Base-by-base conservation (phyloP, 805 yeast species). In the Candida incommunis region DNA sequence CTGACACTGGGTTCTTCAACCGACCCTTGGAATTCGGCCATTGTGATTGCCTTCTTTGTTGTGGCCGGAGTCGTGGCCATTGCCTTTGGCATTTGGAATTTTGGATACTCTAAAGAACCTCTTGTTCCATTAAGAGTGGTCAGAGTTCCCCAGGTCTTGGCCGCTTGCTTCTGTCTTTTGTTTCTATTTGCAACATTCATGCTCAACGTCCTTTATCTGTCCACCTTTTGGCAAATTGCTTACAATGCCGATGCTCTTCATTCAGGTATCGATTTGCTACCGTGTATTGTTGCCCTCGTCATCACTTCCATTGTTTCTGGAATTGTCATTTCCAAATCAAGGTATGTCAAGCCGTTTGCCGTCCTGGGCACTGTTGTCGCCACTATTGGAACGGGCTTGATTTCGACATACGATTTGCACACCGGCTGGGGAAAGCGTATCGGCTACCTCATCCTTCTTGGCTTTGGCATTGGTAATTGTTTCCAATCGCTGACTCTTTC, bases 1-100 rank as follows among this genome's bases (percentile, higher is more conserved):
- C 54, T 78, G 29, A 69, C 79, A 0, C 71, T 76, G 51, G 82
- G 82, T 20, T 78, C 78, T 2, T 57, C 61, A 29, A 63, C 69
- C 24, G 68, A 59, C 51, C 60, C 73, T 1, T 79, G 84, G 84
- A 55, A 61, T 2, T 70, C 79, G 0, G 73, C 73, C 16, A 68
- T 73, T 3, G 73, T 75, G 2, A 70, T 78, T 4, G 51, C 60
- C 9, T 69, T 70, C 44, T 67, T 78, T 43, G 59, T 72, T 5
- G 34, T 76, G 26, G 77, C 80, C 5, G 37, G 45, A 4, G 52
- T 42, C 1, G 46, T 68, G 2, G 31, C 66, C 3, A 48, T 63
- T 7, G 49, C 45, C 0, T 74, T 75, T 42, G 49, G 56, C 22
- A 45, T 63, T 24, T 56, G 50, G 37, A 63, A 60, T 43, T 16